Percentiles rank a stretch among this genome's conserved stretches.
Conservation (phyloP, 441 rosid genomes). For the Rhodomyrtus psidioides region DNA sequence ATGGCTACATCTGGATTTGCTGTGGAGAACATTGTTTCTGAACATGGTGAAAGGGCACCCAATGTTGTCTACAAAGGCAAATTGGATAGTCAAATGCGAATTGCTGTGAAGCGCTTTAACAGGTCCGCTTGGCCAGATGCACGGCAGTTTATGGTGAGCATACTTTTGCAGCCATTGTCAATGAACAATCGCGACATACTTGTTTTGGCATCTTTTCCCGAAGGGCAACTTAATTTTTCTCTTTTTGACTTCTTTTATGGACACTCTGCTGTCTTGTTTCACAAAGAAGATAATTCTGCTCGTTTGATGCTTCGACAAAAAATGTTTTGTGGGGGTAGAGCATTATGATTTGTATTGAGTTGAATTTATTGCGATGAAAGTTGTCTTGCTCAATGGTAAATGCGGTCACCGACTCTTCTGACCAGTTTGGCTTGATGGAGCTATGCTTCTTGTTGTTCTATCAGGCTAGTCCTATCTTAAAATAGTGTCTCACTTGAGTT, state of each 20-base stretch:
- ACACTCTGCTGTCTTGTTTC: neutral
- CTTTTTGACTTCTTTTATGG: neutral
- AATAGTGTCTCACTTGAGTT: neutral
- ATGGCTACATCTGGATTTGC: slow-evolving; percentile 11
- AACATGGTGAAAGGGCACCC: slow-evolving; percentile 8
- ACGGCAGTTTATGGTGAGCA: slow-evolving; percentile 2
- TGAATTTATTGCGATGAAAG: neutral
- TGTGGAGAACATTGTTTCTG: slow-evolving; percentile 9
- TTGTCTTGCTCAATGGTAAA: neutral
- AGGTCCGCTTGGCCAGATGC: slow-evolving; percentile 8
- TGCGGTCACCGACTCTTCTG: neutral
- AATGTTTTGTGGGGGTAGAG: neutral
- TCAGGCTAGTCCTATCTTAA: neutral
- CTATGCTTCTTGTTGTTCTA: neutral
- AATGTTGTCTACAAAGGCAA: slow-evolving; percentile 10
- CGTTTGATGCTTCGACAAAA: neutral
- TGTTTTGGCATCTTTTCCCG: neutral
- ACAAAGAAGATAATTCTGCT: neutral
- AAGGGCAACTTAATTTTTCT: neutral
- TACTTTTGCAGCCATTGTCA: neutral
- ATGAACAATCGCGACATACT: neutral
- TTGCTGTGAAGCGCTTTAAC: slow-evolving; percentile 7
- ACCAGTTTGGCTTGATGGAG: neutral
- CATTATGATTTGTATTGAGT: neutral
- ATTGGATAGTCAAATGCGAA: slow-evolving; percentile 2